Evolutionary conservation across 73 alveolate genomes (phyloP), one percentile per base, ranked within the genome.

Genomic region (Symbiodinium pilosum): DNA sequence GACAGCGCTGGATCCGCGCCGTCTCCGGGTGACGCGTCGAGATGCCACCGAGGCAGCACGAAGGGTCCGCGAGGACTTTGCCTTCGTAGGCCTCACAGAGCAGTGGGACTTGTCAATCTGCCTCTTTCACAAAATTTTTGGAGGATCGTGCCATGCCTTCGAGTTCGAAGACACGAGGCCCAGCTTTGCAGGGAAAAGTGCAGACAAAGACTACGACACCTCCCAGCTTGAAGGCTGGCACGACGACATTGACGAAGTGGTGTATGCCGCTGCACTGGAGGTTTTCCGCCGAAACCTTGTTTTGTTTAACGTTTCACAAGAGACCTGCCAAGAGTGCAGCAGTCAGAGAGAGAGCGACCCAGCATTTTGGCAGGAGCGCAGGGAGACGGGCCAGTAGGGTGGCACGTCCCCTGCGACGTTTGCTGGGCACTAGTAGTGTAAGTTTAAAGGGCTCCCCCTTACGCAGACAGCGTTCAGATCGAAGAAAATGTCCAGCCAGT

Each of bases 81-180:
- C 85, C 26, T 73, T 73, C 85, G 85, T 73, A 24, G 85, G 85
- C 41, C 7, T 73, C 44, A 73, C 85, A 73, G 85, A 73, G 47
- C 34, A 73, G 85, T 73, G 85, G 85, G 43, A 36, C 85, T 43
- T 73, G 26, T 73, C 85, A n/a, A 36, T 73, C 44, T 73, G 85
- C 85, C 43, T 73, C 30, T 73, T 73, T 32, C 85, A 36, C 43
- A n/a, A 36, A 30, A 73, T 73, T 42, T 73, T 73, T 28, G 85
- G 85, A n/a, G 85, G 85, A 36, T 28, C 41, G 34, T 73, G 85
- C 21, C 4, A 11, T 9, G 44, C 85, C 43, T 4, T n/a, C 85
- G 85, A 73, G 44, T 73, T 73, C 43, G 85, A 73, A 36, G 43
- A 73, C 85, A 73, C 43, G 43, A n/a, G 85, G 41, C 85, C 85